Conservation (phyloP, 78 protist genomes). For the Dictyostelium intermedium region DNA sequence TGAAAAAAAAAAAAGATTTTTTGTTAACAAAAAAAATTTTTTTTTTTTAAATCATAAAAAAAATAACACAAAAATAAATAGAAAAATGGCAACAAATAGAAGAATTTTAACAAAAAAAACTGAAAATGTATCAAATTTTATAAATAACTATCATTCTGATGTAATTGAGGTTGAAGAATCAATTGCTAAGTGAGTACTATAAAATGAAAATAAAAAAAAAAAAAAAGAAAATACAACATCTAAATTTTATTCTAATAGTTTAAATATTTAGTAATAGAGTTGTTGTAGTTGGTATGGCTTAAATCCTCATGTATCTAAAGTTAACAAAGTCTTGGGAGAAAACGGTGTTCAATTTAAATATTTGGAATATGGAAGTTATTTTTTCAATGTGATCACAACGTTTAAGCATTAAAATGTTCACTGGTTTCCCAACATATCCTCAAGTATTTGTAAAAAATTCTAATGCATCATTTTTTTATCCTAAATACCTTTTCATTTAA, state of each 20-base stretch:
- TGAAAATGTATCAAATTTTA: not conserved
- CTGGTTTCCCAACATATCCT: conserved; percentile 53
- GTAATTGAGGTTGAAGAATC: conserved; percentile 36
- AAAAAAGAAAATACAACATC: not conserved
- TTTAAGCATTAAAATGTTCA: conserved; percentile 29
- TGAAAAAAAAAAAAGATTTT: not conserved
- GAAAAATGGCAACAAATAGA: conserved; percentile 11
- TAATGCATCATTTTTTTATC: too few relatives aligned
- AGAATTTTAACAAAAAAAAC: conserved; percentile 2
- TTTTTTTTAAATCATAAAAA: not conserved
- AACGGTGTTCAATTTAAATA: conserved; percentile 34
- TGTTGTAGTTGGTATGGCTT: conserved; percentile 63
- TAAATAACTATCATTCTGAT: conserved; percentile 34
- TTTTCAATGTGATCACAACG: conserved; percentile 20
- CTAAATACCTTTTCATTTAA: too few relatives aligned
- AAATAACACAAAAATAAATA: not conserved
- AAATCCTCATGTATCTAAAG: conserved; percentile 19
- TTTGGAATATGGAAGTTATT: conserved; percentile 44
- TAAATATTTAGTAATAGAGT: conserved; percentile 9
- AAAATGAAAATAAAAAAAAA: not conserved
- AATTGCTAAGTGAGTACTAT: not conserved
- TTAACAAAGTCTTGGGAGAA: not conserved
- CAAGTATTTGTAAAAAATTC: conserved; percentile 34
- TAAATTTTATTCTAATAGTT: not conserved
- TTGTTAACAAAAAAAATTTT: not conserved